These are phyloP conservation scores for Lactifluus piperatus DNA, from an alignment of 768 basidiomycete genomes.

Conservation along the genomic window DNA sequence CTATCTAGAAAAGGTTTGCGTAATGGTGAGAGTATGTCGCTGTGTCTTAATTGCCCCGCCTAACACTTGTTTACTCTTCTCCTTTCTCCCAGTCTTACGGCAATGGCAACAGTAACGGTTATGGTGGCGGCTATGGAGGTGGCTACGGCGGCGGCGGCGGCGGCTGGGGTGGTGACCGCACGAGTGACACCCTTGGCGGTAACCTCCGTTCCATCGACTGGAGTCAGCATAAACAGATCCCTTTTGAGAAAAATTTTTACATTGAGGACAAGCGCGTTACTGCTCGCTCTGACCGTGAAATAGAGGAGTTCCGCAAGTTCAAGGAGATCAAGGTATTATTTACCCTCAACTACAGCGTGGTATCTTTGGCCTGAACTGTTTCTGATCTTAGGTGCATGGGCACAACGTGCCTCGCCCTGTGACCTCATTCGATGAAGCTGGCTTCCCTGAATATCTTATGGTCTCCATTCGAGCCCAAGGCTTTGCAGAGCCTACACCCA, in stretches of 20 bases:
- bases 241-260: conserved; percentile 98
- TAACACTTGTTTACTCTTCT: not conserved
- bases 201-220: conserved; percentile 83
- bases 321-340: conserved; percentile 78
- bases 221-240: conserved; percentile 59
- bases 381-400: conserved; percentile 64
- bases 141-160: conserved; percentile 37
- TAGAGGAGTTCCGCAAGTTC: conserved; percentile 72
- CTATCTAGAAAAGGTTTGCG: conserved; percentile 8
- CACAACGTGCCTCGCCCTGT: conserved; percentile 83
- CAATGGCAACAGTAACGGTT: conserved; percentile 30
- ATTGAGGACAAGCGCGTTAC: conserved; percentile 82
- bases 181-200: conserved; percentile 75
- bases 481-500: conserved; percentile 83
- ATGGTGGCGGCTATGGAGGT: conserved; percentile 27
- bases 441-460: conserved; percentile 96
- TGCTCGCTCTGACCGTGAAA: conserved; percentile 69
- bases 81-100: conserved; percentile 26
- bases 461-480: conserved; percentile 89
- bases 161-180: conserved; percentile 52
- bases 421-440: conserved; percentile 86
- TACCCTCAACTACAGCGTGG: not conserved
- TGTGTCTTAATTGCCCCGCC: not conserved
- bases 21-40: conserved; percentile 24
- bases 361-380: not conserved